These are phyloP conservation scores for Hypoxylon sp. DNA, from an alignment of 2,329 filamentous ascomycete species.

Conservation along the genomic window DNA sequence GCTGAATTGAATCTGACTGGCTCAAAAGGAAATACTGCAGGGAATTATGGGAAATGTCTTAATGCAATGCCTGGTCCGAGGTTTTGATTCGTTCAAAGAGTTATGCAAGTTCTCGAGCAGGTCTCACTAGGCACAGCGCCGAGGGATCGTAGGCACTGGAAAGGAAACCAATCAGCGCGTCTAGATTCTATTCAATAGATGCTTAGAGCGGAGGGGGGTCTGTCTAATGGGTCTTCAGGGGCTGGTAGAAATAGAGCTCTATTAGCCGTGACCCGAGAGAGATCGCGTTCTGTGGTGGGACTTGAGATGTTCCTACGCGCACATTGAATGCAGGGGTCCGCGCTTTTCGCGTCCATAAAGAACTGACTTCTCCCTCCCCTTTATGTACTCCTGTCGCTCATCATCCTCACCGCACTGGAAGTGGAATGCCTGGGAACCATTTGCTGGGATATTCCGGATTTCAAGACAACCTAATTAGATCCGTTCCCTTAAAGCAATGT, in stretches of 20 bases:
- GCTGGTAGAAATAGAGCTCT: no score
- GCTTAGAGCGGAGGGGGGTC: slow-evolving; percentile 19
- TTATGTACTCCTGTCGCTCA: slow-evolving; percentile 10
- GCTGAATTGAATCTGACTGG: slow-evolving; percentile 27
- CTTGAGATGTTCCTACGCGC: slow-evolving; percentile 43
- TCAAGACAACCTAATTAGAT: slow-evolving; percentile 25
- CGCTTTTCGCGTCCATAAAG: slow-evolving; percentile 45
- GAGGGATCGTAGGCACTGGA: slow-evolving; percentile 16
- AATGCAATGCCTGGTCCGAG: slow-evolving; percentile 34
- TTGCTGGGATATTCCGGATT: slow-evolving; percentile 20
- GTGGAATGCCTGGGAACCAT: slow-evolving; percentile 28
- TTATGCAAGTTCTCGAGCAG: slow-evolving; percentile 22
- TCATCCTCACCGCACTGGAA: slow-evolving; percentile 20
- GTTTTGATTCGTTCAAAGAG: slow-evolving; percentile 32
- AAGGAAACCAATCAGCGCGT: slow-evolving; percentile 45
- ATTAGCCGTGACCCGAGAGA: no score
- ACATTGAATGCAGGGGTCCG: slow-evolving; percentile 38
- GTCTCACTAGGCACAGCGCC: slow-evolving; percentile 34
- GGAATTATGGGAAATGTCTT: slow-evolving; percentile 33
- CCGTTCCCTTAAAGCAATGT: not conserved
- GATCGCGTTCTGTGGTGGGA: slow-evolving; percentile 30
- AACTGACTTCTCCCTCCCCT: slow-evolving; percentile 27
- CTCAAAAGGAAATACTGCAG: slow-evolving; percentile 33
- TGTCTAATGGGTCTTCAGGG: slow-evolving; percentile 25
- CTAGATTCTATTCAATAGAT: slow-evolving; percentile 33